Percentiles rank a stretch among this genome's conserved stretches.
Evolutionary conservation across 352 stramenopile genomes (phyloP).

Genomic region (Globisporangium radiosum): DNA sequence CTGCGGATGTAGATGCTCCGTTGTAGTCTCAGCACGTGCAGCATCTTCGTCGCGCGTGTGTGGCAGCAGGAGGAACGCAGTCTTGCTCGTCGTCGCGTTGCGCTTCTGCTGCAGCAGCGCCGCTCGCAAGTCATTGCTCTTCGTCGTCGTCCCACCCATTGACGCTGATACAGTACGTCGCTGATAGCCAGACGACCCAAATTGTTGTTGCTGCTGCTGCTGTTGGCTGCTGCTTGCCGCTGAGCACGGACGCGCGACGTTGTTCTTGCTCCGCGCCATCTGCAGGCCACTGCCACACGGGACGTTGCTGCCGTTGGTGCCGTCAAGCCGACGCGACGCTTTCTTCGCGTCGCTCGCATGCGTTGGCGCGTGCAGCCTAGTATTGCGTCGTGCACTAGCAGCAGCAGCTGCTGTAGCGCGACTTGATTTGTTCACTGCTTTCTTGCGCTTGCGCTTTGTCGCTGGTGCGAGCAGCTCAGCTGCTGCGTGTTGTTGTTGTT

Average conservation of each 20-base stretch:
- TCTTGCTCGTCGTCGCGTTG: too few species aligned
- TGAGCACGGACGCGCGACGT: not conserved
- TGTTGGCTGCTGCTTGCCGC: not conserved
- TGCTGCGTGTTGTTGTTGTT: not conserved
- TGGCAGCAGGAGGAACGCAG: not conserved
- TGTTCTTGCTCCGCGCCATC: conserved; percentile 26
- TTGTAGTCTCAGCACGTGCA: too few species aligned
- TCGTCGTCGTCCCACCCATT: too few species aligned
- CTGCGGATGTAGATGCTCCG: too few species aligned
- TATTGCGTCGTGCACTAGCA: not conserved
- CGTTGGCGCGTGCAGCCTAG: not conserved
- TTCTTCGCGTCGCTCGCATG: conserved; percentile 7
- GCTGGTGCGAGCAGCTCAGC: not conserved
- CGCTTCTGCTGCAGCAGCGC: not conserved
- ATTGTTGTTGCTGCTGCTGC: not conserved
- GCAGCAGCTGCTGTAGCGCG: not conserved
- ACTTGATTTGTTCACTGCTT: not conserved
- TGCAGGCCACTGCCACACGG: conserved; percentile 32
- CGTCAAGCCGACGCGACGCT: not conserved
- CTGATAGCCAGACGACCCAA: too few species aligned
- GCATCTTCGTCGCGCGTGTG: conserved; percentile 1
- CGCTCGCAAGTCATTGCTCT: not conserved
- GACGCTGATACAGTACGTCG: too few species aligned
- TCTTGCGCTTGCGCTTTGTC: not conserved
- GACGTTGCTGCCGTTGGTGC: not conserved